phyloP scores from a whole-genome alignment of 768 basidiomycete genomes.

The Scleroderma bovista region DNA sequence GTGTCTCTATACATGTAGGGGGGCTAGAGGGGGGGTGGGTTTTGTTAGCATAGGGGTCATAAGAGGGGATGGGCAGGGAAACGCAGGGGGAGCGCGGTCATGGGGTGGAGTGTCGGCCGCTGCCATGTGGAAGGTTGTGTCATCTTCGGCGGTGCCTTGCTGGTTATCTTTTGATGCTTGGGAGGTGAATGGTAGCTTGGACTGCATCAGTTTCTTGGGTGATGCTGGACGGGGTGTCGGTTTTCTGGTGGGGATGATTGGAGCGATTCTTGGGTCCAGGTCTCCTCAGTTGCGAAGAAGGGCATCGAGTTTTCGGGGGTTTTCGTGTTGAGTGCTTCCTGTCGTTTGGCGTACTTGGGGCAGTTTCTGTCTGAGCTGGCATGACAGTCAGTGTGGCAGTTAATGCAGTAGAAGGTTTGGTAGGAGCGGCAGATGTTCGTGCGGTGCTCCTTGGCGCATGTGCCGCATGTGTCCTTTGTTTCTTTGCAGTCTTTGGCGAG shows the following conservation, averaged over 20 bases:
- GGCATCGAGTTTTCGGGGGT: slow-evolving; percentile 7
- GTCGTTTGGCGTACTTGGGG: slow-evolving; percentile 3
- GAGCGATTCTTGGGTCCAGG: too few relatives aligned
- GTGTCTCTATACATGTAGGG: neutral
- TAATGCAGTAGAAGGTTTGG: neutral
- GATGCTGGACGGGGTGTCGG: too few relatives aligned
- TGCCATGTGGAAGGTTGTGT: too few relatives aligned
- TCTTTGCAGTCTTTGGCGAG: slow-evolving; percentile 1
- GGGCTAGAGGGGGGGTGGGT: neutral
- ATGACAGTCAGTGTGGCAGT: neutral
- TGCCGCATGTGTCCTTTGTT: neutral
- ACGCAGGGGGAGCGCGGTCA: too few relatives aligned
- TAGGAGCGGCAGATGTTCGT: neutral
- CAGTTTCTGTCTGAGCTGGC: slow-evolving; percentile 5
- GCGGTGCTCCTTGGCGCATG: neutral
- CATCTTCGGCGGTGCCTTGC: too few relatives aligned
- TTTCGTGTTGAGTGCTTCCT: neutral
- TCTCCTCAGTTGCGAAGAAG: slow-evolving; percentile 9
- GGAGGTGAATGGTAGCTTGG: too few relatives aligned
- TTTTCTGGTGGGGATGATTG: too few relatives aligned
- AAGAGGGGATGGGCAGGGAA: too few relatives aligned
- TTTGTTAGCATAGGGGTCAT: too few relatives aligned
- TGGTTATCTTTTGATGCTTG: too few relatives aligned
- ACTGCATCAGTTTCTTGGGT: too few relatives aligned
- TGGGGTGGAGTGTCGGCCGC: too few relatives aligned